Conservation (phyloP, 169 alveolate species). For the Plasmodium adleri region DNA sequence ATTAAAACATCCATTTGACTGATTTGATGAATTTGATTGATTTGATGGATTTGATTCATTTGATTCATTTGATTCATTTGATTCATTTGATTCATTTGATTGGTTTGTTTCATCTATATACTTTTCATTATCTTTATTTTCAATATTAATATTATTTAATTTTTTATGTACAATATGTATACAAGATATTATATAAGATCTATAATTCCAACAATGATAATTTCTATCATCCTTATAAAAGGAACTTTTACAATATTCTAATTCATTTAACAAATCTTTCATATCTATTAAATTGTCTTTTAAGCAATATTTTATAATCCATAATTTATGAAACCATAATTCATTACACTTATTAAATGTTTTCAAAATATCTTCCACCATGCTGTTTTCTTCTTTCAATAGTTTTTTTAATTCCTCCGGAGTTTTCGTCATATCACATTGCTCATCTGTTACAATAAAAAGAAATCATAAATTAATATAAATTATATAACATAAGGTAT, state of each 20-base stretch:
- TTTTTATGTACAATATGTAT: conserved; percentile 19
- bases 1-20: background rate
- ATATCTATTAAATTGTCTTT: conserved; percentile 38
- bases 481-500: background rate
- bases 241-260: conserved; percentile 44
- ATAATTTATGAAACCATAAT: conserved; percentile 72
- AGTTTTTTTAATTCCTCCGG: conserved; percentile 25
- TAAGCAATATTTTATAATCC: conserved; percentile 45
- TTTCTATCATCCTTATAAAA: conserved; percentile 64
- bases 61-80: background rate
- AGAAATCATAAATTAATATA: background rate
- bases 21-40: too few species aligned
- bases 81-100: background rate
- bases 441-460: conserved; percentile 10
- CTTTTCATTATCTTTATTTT: background rate
- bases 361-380: conserved; percentile 59
- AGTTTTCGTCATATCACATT: background rate
- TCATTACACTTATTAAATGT: conserved; percentile 58
- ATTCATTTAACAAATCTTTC: conserved; percentile 33
- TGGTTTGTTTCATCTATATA: background rate
- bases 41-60: background rate
- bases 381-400: conserved; percentile 45
- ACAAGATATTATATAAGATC: conserved; percentile 67
- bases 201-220: conserved; percentile 70
- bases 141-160: background rate